Conservation (phyloP, 2,329 filamentous ascomycete species). For the Cercospora brassicicola region DNA sequence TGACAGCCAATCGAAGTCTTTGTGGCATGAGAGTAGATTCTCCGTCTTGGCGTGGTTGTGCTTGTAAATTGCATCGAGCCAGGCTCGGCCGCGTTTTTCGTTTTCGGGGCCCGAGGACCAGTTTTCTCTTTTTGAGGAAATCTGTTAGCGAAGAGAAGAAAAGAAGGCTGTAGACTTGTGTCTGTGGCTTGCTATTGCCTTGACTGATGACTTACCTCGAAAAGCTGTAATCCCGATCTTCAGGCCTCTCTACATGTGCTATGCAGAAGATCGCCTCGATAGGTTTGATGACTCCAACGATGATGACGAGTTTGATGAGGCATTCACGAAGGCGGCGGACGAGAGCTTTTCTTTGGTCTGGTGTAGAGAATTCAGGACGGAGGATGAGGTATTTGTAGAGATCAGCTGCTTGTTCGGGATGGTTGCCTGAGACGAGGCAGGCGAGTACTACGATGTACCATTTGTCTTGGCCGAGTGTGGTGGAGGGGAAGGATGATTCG, state of each 20-base stretch:
- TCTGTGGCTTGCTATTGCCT: no score
- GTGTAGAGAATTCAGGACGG: slow-evolving; percentile 49
- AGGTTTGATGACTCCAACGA: slow-evolving; percentile 64
- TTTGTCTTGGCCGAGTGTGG: slow-evolving; percentile 45
- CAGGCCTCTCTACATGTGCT: slow-evolving; percentile 51
- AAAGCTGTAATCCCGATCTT: slow-evolving; percentile 59
- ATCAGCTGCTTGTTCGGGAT: slow-evolving; percentile 54
- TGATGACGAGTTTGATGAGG: slow-evolving; percentile 58
- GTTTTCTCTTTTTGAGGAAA: slow-evolving; percentile 42
- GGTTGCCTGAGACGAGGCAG: slow-evolving; percentile 52
- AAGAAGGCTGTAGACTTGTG: no score
- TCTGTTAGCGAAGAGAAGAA: no score
- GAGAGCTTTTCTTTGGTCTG: slow-evolving; percentile 49
- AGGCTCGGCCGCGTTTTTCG: slow-evolving; percentile 53
- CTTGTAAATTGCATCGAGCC: slow-evolving; percentile 59
- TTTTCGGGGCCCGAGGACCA: slow-evolving; percentile 62
- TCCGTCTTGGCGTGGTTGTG: slow-evolving; percentile 48
- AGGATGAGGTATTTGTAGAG: slow-evolving; percentile 59
- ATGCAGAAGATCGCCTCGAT: slow-evolving; percentile 62
- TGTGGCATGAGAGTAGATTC: slow-evolving; percentile 46
- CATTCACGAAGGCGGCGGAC: slow-evolving; percentile 58
- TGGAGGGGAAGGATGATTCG: slow-evolving; percentile 47
- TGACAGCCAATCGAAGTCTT: slow-evolving; percentile 55
- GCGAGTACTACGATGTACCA: slow-evolving; percentile 46
- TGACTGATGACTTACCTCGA: slow-evolving; percentile 43